Percentiles rank a stretch among this genome's conserved stretches.
phyloP scores from a whole-genome alignment of 108 stramenopile genomes.

The Skeletonema costatum region DNA sequence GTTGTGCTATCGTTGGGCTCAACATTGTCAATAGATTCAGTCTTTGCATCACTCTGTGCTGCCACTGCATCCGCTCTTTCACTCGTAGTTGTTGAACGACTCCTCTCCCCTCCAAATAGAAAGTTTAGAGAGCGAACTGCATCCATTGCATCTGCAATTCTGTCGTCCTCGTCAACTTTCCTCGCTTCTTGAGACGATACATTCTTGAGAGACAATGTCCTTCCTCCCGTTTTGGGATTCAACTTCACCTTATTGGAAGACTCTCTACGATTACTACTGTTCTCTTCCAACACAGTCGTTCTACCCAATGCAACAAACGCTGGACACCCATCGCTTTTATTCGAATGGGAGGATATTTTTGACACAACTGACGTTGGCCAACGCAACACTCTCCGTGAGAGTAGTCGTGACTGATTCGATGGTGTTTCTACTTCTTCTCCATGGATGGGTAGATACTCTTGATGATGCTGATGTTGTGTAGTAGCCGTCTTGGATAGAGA shows the following conservation, averaged over 20 bases:
- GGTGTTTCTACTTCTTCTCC: slow-evolving; percentile 8
- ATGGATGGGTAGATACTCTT: neutral
- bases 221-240: neutral
- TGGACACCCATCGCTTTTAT: slow-evolving; percentile 14
- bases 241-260: neutral
- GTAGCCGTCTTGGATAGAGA: neutral
- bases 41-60: neutral
- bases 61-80: too few relatives aligned
- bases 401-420: slow-evolving; percentile 28
- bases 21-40: neutral
- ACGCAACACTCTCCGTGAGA: slow-evolving; percentile 36
- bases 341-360: neutral
- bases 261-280: neutral
- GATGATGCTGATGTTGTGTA: slow-evolving; percentile 2
- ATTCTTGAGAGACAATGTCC: neutral
- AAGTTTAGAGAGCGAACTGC: slow-evolving; percentile 35
- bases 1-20: neutral
- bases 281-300: slow-evolving; percentile 16
- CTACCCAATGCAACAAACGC: slow-evolving; percentile 43
- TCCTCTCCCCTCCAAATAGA: slow-evolving; percentile 23
- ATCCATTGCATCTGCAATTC: slow-evolving; percentile 38
- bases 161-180: neutral
- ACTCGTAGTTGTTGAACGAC: neutral
- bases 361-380: slow-evolving; percentile 41
- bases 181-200: neutral